Evolutionary conservation across 208 protist species (phyloP).

Genomic region (Kentomonas sorsogonicus): DNA sequence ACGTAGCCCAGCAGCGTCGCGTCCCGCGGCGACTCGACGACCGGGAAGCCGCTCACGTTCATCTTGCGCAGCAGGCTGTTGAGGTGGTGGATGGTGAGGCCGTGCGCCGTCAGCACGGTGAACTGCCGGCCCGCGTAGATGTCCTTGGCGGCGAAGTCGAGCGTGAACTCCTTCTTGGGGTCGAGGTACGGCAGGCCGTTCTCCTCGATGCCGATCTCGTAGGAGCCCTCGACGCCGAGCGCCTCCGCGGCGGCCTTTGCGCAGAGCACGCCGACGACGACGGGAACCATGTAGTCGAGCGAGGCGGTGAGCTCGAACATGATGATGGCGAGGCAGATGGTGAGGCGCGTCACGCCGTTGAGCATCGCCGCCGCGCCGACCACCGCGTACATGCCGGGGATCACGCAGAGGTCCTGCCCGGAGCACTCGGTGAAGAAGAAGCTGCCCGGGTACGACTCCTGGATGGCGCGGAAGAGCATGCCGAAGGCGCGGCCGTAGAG

Average conservation of each 20-base stretch:
- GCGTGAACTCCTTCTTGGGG: conserved; percentile 68
- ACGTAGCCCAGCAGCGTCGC: conserved; percentile 68
- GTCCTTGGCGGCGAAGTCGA: conserved; percentile 47
- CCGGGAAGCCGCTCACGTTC: conserved; percentile 65
- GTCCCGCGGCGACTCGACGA: conserved; percentile 53
- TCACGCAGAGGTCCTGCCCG: conserved; percentile 63
- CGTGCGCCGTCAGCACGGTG: conserved; percentile 58
- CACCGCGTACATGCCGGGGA: conserved; percentile 89
- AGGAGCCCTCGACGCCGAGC: conserved; percentile 65
- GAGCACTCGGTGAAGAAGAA: conserved; percentile 65
- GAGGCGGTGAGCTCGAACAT: conserved; percentile 91
- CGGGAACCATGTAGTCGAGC: conserved; percentile 73
- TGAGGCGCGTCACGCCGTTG: conserved; percentile 91
- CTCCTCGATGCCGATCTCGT: conserved; percentile 74
- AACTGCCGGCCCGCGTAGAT: conserved; percentile 48
- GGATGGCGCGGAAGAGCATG: conserved; percentile 45
- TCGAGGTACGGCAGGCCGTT: conserved; percentile 77
- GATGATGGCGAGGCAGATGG: conserved; percentile 92
- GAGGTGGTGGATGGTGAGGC: conserved; percentile 52
- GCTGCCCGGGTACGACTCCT: conserved; percentile 43
- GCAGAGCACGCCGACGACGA: conserved; percentile 65
- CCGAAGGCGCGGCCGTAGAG: conserved; percentile 73
- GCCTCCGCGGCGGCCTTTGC: conserved; percentile 66
- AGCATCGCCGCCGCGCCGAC: conserved; percentile 90
- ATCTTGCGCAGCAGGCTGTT: conserved; percentile 51